Base-by-base conservation (phyloP, 2,329 filamentous ascomycete genomes). In the Dichotomopilus funicola region DNA sequence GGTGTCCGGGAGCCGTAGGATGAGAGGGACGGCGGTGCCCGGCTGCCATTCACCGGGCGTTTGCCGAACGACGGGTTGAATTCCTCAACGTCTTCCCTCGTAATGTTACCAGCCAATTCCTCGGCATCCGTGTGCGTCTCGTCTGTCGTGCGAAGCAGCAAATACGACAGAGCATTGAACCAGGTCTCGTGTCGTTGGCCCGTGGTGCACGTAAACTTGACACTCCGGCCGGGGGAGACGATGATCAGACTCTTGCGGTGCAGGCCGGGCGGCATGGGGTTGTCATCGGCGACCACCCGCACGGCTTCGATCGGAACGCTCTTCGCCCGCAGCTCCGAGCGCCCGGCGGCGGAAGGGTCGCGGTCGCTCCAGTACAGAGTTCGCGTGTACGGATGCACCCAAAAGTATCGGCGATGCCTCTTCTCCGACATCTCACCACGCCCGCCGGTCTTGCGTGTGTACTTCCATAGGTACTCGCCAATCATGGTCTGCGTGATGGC, bases 401-500 rank as follows among this genome's bases (percentile, higher is more conserved):
- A 99, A 79, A 99, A 99, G 78, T 96, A 99, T 36, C 94, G 86
- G 59, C 89, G 84, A 71, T 99, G 94, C 51, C 94, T 83, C 54
- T 91, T 95, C 64, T 86, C 87, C 0, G 91, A 97, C 72, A 95
- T 84, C 60, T 91, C 88, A 53, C 85, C 88, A 31, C 92, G 86
- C n/a, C 91, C 19, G 19, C 19, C 91, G 57, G 91, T 80, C 75
- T 94, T 96, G 65, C 94, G 87, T 0, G 94, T 99, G 72, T 99
- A 99, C 71, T 99, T 99, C 94, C 94, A 99, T 42, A 99, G 78
- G 70, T 92, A 97, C 70, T 99, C 94, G 54, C 94, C 94, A 67
- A 99, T 97, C 94, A 99, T 99, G 13, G 94, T 97, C 72, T 99
- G 92, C 2, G 94, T 99, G 62, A 99, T 96, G 49, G 94, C 94